phyloP scores from a whole-genome alignment of 2,329 filamentous ascomycete species.

The Plenodomus lindquistii region DNA sequence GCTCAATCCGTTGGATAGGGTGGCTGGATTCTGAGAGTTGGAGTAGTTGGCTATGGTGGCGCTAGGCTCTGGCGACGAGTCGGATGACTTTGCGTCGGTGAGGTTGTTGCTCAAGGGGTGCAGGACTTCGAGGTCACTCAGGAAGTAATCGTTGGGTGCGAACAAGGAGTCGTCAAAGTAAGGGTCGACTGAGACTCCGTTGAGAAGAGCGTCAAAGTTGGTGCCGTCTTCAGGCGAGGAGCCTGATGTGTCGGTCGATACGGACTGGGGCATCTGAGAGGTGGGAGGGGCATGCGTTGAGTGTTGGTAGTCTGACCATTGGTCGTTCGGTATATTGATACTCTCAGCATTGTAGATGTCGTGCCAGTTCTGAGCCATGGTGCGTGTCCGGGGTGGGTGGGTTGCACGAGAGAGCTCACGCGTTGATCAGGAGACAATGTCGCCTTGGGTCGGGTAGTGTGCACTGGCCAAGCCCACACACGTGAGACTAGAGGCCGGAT shows the following conservation, averaged over 20 bases:
- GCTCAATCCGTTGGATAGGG: conserved; percentile 20
- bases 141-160: conserved; percentile 45
- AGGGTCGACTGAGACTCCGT: conserved; percentile 34
- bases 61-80: conserved; percentile 45
- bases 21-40: conserved; percentile 28
- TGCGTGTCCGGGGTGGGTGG: conserved; percentile 32
- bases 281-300: conserved; percentile 27
- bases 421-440: conserved; percentile 44
- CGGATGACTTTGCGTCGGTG: conserved; percentile 39
- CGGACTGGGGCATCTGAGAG: conserved; percentile 43
- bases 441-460: conserved; percentile 19
- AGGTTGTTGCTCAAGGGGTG: conserved; percentile 40
- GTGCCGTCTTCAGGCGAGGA: conserved; percentile 37
- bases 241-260: conserved; percentile 36
- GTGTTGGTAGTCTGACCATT: conserved; percentile 43
- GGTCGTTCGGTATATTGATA: conserved; percentile 43
- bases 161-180: conserved; percentile 46
- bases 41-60: conserved; percentile 20
- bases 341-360: conserved; percentile 43
- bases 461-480: conserved; percentile 25
- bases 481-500: conserved; percentile 25
- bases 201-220: conserved; percentile 37
- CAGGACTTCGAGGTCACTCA: conserved; percentile 45
- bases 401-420: conserved; percentile 38
- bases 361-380: conserved; percentile 47